Evolutionary conservation across 1,284 basidiomycete species (phyloP), one percentile per base, ranked within the genome.

Genomic region (Naganishia sp.): DNA sequence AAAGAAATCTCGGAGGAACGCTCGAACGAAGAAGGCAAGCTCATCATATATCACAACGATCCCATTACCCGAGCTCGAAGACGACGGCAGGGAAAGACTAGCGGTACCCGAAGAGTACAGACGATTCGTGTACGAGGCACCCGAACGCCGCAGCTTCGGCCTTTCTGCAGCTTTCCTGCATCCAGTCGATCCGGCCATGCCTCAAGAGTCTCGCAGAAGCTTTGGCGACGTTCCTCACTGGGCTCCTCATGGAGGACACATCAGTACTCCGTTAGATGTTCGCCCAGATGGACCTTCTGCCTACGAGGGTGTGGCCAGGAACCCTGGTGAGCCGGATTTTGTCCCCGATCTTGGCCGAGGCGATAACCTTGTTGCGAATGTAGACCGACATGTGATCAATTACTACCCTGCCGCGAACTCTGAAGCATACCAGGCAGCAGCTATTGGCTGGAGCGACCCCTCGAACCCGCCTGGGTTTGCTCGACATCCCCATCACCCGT

Each of bases 1-100:
- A 31, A 61, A 61, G 59, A 61, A 52, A 44, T 10, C 59, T 21
- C 43, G 56, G 23, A 61, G 23, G 25, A 61, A 15, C 15, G 45
- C 36, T 16, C 39, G 48, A 28, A 6, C 48, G 6, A 55, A 55
- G 59, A 43, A 52, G 16, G n/a, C 21, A 28, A 44, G 48, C 13
- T 6, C 33, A 16, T 25, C 45, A 16, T 43, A 23, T 13, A 3
- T 39, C 36, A 13, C 36, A 39, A 39, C 6, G 10, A 13, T 39
- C 7, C 7, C 36, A 9, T 39, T 39, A 13, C 36, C 36, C 13
- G 36, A 39, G 36, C 36, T 7, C 13, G 36, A 39, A 39, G 36
- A 39, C 13, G 36, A 39, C 6, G 36, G 36, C 36, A 39, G 36
- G 9, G 36, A 39, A 39, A 39, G 36, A 7, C 36, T 39, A 9